Conservation (phyloP, 2,329 filamentous ascomycete genomes). For the Talaromyces atroroseus region DNA sequence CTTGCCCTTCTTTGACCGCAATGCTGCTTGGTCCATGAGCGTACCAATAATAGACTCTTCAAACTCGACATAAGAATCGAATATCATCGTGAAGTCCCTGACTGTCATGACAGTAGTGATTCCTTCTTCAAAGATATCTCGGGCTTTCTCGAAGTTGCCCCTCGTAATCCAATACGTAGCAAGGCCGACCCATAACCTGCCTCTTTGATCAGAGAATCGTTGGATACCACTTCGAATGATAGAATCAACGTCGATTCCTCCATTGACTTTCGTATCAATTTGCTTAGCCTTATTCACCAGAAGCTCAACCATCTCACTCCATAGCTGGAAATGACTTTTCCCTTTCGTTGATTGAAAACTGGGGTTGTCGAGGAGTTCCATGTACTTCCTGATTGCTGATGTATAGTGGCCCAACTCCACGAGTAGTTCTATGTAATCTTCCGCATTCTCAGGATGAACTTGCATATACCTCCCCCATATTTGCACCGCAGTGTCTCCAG, state of each 20-base stretch:
- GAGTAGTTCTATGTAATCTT: slow-evolving; percentile 90
- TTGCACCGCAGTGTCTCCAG: slow-evolving; percentile 82
- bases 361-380: slow-evolving; percentile 83
- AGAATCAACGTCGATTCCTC: slow-evolving; percentile 80
- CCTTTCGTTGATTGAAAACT: slow-evolving; percentile 87
- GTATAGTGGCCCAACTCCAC: slow-evolving; percentile 77
- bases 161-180: slow-evolving; percentile 95
- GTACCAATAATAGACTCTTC: slow-evolving; percentile 92
- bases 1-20: slow-evolving; percentile 70
- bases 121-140: slow-evolving; percentile 92
- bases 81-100: slow-evolving; percentile 91
- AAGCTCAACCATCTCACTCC: slow-evolving; percentile 95
- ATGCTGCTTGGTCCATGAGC: slow-evolving; percentile 81
- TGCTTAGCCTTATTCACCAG: slow-evolving; percentile 85
- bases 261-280: slow-evolving; percentile 72
- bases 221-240: slow-evolving; percentile 90
- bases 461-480: slow-evolving; percentile 97
- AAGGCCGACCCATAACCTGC: slow-evolving; percentile 89
- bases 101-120: slow-evolving; percentile 99
- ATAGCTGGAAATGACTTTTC: slow-evolving; percentile 93
- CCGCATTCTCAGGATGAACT: slow-evolving; percentile 87
- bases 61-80: slow-evolving; percentile 94
- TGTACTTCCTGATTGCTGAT: slow-evolving; percentile 86
- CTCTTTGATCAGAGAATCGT: slow-evolving; percentile 86
- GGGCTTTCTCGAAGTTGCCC: slow-evolving; percentile 84